Conservation (phyloP, 2,329 filamentous ascomycete species). For the Cladosporium velox region DNA sequence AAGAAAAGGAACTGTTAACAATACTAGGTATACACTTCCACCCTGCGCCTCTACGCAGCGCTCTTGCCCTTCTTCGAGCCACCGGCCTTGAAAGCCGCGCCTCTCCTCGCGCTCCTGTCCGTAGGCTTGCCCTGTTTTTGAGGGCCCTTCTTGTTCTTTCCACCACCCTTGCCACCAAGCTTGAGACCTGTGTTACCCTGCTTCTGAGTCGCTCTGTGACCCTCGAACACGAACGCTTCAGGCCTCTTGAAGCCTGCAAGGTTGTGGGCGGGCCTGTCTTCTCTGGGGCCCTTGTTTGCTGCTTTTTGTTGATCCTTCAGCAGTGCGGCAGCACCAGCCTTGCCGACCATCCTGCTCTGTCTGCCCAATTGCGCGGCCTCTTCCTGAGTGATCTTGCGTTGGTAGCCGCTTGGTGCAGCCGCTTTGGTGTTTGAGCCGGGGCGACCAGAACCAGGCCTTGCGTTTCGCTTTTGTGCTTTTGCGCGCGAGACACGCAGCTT, state of each 20-base stretch:
- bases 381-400: slow-evolving; percentile 69
- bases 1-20: neutral
- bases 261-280: neutral
- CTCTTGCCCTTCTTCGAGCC: slow-evolving; percentile 38
- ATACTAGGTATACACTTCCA: neutral
- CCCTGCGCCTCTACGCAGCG: neutral
- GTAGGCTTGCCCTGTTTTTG: slow-evolving; percentile 45
- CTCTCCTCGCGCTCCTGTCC: slow-evolving; percentile 47
- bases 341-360: slow-evolving; percentile 71
- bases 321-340: slow-evolving; percentile 60
- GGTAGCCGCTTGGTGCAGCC: slow-evolving; percentile 54
- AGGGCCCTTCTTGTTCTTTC: slow-evolving; percentile 46
- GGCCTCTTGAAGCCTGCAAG: slow-evolving; percentile 55
- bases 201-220: slow-evolving; percentile 69
- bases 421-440: slow-evolving; percentile 30
- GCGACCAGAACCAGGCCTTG: slow-evolving; percentile 38
- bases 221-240: slow-evolving; percentile 78
- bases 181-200: slow-evolving; percentile 65
- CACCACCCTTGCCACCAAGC: slow-evolving; percentile 53
- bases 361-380: slow-evolving; percentile 72
- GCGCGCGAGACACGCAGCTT: slow-evolving; percentile 83
- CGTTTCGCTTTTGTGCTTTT: slow-evolving; percentile 64
- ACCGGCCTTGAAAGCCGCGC: slow-evolving; percentile 49
- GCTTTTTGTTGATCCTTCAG: slow-evolving; percentile 36
- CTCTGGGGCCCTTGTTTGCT: slow-evolving; percentile 21